Evolutionary conservation across 2,329 filamentous ascomycete genomes (phyloP).

Genomic region (Aureobasidium lini): DNA sequence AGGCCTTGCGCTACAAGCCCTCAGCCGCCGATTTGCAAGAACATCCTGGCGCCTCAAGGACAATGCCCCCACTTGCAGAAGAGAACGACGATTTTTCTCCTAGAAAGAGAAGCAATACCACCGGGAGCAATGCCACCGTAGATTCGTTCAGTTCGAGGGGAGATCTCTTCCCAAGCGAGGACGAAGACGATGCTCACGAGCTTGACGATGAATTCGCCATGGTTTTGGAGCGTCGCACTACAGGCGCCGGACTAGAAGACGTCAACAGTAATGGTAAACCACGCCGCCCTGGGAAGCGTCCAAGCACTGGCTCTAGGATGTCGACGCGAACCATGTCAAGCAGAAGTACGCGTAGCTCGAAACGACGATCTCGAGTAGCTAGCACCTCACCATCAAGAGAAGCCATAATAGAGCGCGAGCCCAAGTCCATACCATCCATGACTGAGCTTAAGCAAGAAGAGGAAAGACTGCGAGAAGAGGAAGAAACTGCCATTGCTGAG

Average conservation of each 20-base stretch:
- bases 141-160: conserved; percentile 82
- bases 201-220: conserved; percentile 89
- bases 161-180: conserved; percentile 86
- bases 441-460: conserved; percentile 52
- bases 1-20: conserved; percentile 76
- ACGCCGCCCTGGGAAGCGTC: conserved; percentile 34
- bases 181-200: conserved; percentile 88
- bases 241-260: conserved; percentile 51
- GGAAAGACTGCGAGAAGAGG: conserved; percentile 43
- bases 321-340: conserved; percentile 41
- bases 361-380: conserved; percentile 6
- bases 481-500: conserved; percentile 48
- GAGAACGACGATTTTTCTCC: conserved; percentile 32
- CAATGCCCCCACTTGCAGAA: conserved; percentile 54
- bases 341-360: conserved; percentile 32
- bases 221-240: conserved; percentile 60
- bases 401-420: conserved; percentile 13
- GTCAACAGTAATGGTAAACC: conserved; percentile 60
- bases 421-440: conserved; percentile 38
- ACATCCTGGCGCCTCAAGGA: conserved; percentile 56
- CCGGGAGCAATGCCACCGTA: conserved; percentile 70
- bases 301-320: conserved; percentile 41
- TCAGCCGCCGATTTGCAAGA: conserved; percentile 87
- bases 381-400: conserved; percentile 7
- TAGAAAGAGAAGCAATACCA: conserved; percentile 68